A percentile compares a stretch with the other conserved stretches of the same genome.
Conservation (phyloP, 179 eudicot species). For the Corrigiola litoralis region DNA sequence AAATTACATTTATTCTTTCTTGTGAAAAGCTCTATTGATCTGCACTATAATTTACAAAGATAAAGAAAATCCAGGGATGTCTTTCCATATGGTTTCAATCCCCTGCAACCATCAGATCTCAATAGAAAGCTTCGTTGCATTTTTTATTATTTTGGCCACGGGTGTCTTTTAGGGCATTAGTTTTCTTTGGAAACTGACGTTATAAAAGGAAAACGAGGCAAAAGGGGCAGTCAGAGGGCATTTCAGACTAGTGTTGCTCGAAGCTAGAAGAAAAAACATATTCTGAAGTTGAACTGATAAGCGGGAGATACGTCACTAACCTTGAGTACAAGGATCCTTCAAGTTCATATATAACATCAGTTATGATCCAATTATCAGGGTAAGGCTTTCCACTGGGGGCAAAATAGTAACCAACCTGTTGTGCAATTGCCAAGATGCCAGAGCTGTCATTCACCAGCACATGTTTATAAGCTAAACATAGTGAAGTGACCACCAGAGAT, state of each 20-base stretch:
- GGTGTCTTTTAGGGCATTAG: no score
- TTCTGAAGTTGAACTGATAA: not conserved
- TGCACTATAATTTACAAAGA: no score
- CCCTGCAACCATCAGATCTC: no score
- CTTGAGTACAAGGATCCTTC: conserved; percentile 91
- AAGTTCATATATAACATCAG: conserved; percentile 84
- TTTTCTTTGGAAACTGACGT: no score
- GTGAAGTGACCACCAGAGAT: conserved; percentile 7
- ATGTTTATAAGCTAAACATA: conserved; percentile 28
- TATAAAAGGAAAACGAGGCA: not conserved
- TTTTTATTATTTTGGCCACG: no score
- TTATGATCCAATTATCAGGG: conserved; percentile 97
- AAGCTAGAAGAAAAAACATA: not conserved
- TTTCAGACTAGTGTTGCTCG: not conserved
- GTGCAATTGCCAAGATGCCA: conserved; percentile 48
- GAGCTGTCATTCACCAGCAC: conserved; percentile 38
- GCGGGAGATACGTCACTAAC: conserved; percentile 29
- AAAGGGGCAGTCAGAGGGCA: not conserved
- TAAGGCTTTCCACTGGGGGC: conserved; percentile 99
- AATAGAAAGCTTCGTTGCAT: no score
- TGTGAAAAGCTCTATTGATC: no score
- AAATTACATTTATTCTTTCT: no score
- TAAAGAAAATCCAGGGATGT: no score
- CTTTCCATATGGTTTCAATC: no score
- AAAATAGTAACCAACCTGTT: conserved; percentile 96